Base-by-base conservation (phyloP, 345 rosid genomes). In the Rhizophora mangle region DNA sequence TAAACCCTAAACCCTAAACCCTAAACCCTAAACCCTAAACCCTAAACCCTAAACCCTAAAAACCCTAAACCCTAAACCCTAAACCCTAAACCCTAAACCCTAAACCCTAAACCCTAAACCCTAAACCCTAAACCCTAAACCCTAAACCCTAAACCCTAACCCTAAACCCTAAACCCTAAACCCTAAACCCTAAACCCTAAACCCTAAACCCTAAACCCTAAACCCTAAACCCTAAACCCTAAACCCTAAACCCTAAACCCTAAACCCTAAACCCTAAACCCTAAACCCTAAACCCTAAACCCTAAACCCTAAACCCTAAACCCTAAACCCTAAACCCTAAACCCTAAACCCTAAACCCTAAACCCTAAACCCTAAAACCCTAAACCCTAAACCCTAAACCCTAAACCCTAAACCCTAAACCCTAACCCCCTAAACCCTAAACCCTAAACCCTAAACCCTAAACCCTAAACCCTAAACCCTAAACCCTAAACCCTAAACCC, bases 11-110 rank as follows among this genome's bases (percentile, higher is more conserved):
- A n/a, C n/a, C n/a, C n/a, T n/a, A n/a, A n/a, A n/a, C n/a, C n/a
- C n/a, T n/a, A n/a, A n/a, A n/a, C n/a, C n/a, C n/a, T n/a, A n/a
- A n/a, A n/a, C n/a, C n/a, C n/a, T n/a, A n/a, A n/a, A n/a, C n/a
- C n/a, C n/a, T n/a, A n/a, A n/a, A n/a, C n/a, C n/a, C n/a, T n/a
- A n/a, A 29, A 29, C 30, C 30, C 30, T 29, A 29, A 29, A 29
- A 29, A 1, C 30, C 30, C 30, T 29, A 29, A 29, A 29, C 30
- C 30, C 30, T 29, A 29, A 29, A 29, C 30, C 30, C 30, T 29
- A 29, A 29, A 8, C 60, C 60, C 37, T 11, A 61, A 21, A 34
- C 64, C 64, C 64, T 62, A 34, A 22, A 36, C 65, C 67, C 55
- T 64, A 46, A 30, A 46, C 1, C 30, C n/a, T n/a, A n/a, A n/a